These are phyloP conservation scores for Nitzschia sp. DNA, from an alignment of 108 stramenopile species.

Conservation along the genomic window DNA sequence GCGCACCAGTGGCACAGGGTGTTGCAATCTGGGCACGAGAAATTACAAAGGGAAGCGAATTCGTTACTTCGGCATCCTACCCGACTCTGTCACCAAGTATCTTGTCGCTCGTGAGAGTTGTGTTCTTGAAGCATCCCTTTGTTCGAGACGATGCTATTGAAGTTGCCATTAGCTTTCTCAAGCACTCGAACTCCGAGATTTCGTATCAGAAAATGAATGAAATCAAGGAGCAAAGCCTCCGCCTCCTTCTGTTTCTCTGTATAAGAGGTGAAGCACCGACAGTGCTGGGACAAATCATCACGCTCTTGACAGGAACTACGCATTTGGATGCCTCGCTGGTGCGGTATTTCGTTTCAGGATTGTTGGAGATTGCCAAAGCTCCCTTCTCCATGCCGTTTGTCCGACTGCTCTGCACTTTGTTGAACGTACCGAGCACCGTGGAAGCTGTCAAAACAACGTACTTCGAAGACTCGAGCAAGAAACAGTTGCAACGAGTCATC, in stretches of 20 bases:
- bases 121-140: slow-evolving; percentile 71
- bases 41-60: slow-evolving; percentile 60
- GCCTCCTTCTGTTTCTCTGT: slow-evolving; percentile 68
- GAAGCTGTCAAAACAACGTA: slow-evolving; percentile 74
- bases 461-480: slow-evolving; percentile 56
- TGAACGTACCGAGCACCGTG: slow-evolving; percentile 56
- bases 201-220: slow-evolving; percentile 82
- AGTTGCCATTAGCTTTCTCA: slow-evolving; percentile 68
- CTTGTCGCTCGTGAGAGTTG: slow-evolving; percentile 64
- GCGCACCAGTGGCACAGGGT: slow-evolving; percentile 71
- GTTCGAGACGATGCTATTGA: slow-evolving; percentile 57
- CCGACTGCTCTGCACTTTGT: slow-evolving; percentile 43
- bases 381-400: slow-evolving; percentile 73
- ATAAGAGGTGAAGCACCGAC: slow-evolving; percentile 61
- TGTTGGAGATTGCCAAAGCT: slow-evolving; percentile 64
- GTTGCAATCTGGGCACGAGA: slow-evolving; percentile 82
- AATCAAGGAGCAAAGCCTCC: slow-evolving; percentile 83
- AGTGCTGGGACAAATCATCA: slow-evolving; percentile 55
- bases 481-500: slow-evolving; percentile 19
- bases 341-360: slow-evolving; percentile 73
- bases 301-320: slow-evolving; percentile 51
- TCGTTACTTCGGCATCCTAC: slow-evolving; percentile 73
- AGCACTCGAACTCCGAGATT: slow-evolving; percentile 79
- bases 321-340: slow-evolving; percentile 77
- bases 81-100: slow-evolving; percentile 78